Evolutionary conservation across 2,329 filamentous ascomycete species (phyloP), one percentile per base, ranked within the genome.

Genomic region (Paracamarosporium sp.): DNA sequence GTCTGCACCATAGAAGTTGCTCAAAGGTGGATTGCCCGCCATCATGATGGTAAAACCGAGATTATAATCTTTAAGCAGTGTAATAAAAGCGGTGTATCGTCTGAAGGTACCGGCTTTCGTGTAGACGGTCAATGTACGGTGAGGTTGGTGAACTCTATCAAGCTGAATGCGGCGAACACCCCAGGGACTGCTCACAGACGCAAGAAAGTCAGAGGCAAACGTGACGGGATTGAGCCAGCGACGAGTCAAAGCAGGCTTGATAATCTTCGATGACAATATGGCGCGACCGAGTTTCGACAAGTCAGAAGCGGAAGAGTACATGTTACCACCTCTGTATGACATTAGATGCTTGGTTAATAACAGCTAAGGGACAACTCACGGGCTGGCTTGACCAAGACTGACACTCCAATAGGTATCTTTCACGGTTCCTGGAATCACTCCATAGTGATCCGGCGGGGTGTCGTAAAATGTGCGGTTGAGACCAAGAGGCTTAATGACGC

Each of bases 401-500:
- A 64, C 65, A 35, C 43, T 53, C 63, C 64, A 70, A 40, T 65
- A 69, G 1, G 59, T 62, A 13, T 66, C 66, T 30, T 60, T 64
- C 6, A 63, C 50, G 1, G 55, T 66, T 9, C 62, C 63, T 2
- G 80, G 78, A 5, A 82, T 78, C 1, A 82, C 64, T 0, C 65
- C 73, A 46, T 56, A 58, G 1, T 61, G 61, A 5, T 62, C 60
- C 15, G 63, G 58, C 5, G 72, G 72, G 24, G 66, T 66, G 40
- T 52, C 71, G 55, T 68, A 67, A 59, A 67, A 78, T 1, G 78
- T 79, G 15, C 66, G 64, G 11, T 73, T 78, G 20, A 83, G 62
- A 1, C 71, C 70, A 7, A 83, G 68, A 2, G 79, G 77, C 25
- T 73, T 62, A 24, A 80, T 67, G 8, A 83, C 53, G 3, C 72